Evolutionary conservation across 2,329 filamentous ascomycete genomes (phyloP).

Genomic region (Trichoderma cornu-damae): DNA sequence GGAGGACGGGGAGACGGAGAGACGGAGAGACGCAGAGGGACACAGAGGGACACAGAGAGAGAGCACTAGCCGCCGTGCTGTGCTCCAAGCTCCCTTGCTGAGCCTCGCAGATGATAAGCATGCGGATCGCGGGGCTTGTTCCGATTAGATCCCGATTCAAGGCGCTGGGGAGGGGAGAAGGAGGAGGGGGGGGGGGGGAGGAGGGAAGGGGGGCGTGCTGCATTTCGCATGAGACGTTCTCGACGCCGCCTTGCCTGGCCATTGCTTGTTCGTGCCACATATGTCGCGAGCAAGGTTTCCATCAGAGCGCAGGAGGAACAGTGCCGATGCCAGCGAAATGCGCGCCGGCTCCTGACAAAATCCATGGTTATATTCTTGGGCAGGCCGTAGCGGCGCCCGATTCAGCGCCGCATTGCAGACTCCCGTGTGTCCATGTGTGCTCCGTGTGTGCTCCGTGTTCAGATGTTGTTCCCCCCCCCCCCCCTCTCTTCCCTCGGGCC

Average conservation of each 20-base stretch:
- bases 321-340: slow-evolving; percentile 11
- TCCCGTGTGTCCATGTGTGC: too few relatives aligned
- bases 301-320: not conserved
- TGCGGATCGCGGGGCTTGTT: slow-evolving; percentile 14
- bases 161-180: too few relatives aligned
- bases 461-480: too few relatives aligned
- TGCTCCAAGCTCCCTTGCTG: slow-evolving; percentile 1
- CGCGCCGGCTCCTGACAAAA: not conserved
- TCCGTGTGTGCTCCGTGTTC: too few relatives aligned
- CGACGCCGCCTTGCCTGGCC: not conserved
- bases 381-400: not conserved
- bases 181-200: too few relatives aligned
- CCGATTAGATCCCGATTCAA: slow-evolving; percentile 17
- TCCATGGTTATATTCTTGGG: not conserved
- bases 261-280: too few relatives aligned
- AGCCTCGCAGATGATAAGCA: slow-evolving; percentile 12
- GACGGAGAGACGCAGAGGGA: too few relatives aligned
- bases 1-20: too few relatives aligned
- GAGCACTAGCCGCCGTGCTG: not conserved
- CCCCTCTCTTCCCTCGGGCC: too few relatives aligned
- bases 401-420: not conserved
- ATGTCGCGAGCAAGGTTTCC: too few relatives aligned
- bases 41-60: too few relatives aligned
- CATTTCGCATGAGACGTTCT: not conserved
- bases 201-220: slow-evolving; percentile 15